Evolutionary conservation across 768 basidiomycete species (phyloP).

Genomic region (Cubamyces sp.): DNA sequence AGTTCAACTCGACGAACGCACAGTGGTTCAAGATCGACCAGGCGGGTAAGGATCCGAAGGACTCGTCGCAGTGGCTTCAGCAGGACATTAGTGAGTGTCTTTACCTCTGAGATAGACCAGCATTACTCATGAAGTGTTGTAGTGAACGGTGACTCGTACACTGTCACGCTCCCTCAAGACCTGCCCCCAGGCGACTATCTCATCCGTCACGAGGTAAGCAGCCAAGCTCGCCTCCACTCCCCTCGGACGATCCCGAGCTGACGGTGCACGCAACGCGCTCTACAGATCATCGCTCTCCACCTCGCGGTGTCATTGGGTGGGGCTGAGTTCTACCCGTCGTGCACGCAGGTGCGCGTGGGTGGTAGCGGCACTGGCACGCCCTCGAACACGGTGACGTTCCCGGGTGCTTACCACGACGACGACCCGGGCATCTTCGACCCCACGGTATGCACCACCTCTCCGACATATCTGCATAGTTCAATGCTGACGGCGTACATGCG

Average conservation of each 20-base stretch:
- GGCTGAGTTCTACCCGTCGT: slow-evolving; percentile 83
- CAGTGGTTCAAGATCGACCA: slow-evolving; percentile 70
- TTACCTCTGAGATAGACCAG: background rate
- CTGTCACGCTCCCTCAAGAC: slow-evolving; percentile 42
- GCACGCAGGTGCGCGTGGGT: slow-evolving; percentile 55
- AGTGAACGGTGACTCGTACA: slow-evolving; percentile 34
- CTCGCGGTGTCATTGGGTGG: slow-evolving; percentile 58
- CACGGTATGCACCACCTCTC: slow-evolving; percentile 36
- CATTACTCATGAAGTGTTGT: background rate
- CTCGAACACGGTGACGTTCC: slow-evolving; percentile 57
- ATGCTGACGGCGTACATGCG: background rate
- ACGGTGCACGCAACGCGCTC: background rate
- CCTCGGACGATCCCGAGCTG: background rate
- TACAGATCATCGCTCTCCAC: slow-evolving; percentile 71
- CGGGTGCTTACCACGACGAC: slow-evolving; percentile 72
- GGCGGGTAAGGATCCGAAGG: slow-evolving; percentile 30
- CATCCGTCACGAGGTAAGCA: slow-evolving; percentile 63
- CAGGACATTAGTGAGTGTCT: slow-evolving; percentile 28
- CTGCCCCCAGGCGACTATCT: slow-evolving; percentile 75
- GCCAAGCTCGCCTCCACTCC: slow-evolving; percentile 4
- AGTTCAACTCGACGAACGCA: slow-evolving; percentile 60
- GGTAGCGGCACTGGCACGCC: slow-evolving; percentile 59
- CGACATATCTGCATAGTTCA: background rate
- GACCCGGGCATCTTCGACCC: slow-evolving; percentile 75
- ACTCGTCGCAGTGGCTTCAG: slow-evolving; percentile 32